A percentile compares a stretch with the other conserved stretches of the same genome.
phyloP scores from a whole-genome alignment of 805 yeast species.

The Kluyveromyces starmeri region DNA sequence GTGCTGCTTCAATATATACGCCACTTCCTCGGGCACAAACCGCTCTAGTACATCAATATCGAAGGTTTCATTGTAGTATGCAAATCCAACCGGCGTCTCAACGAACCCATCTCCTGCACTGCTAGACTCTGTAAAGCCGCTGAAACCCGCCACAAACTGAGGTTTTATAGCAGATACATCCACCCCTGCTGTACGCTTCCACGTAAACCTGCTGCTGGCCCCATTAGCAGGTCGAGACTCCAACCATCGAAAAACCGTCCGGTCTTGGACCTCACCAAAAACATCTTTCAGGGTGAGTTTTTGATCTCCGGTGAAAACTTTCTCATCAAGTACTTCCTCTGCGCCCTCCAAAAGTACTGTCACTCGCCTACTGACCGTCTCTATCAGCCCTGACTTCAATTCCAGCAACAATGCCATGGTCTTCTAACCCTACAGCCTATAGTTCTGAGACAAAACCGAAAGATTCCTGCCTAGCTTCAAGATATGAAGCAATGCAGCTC shows the following conservation, averaged over 20 bases:
- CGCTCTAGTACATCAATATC: neutral
- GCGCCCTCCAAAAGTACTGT: constrained; percentile 2
- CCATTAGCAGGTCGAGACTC: neutral
- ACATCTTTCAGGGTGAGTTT: neutral
- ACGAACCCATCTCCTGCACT: neutral
- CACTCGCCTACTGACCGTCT: no score
- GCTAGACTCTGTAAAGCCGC: constrained; percentile 10
- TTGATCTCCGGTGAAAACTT: neutral
- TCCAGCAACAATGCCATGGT: no score
- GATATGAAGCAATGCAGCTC: no score
- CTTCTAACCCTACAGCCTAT: no score
- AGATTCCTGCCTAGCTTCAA: no score
- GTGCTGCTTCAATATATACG: constrained; percentile 4
- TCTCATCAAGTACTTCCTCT: neutral
- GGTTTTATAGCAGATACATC: constrained; percentile 8
- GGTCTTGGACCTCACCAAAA: constrained; percentile 12
- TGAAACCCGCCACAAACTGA: constrained; percentile 13
- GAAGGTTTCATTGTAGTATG: constrained; percentile 9
- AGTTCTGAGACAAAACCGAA: no score
- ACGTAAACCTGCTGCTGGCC: constrained; percentile 14
- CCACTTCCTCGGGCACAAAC: constrained; percentile 1
- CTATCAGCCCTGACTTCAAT: no score
- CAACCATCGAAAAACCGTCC: constrained; percentile 10
- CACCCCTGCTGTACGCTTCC: constrained; percentile 7
- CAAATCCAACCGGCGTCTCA: constrained; percentile 1